Evolutionary conservation across 805 yeast genomes (phyloP), one percentile per base, ranked within the genome.

Genomic region (Teunomyces gatunensis): DNA sequence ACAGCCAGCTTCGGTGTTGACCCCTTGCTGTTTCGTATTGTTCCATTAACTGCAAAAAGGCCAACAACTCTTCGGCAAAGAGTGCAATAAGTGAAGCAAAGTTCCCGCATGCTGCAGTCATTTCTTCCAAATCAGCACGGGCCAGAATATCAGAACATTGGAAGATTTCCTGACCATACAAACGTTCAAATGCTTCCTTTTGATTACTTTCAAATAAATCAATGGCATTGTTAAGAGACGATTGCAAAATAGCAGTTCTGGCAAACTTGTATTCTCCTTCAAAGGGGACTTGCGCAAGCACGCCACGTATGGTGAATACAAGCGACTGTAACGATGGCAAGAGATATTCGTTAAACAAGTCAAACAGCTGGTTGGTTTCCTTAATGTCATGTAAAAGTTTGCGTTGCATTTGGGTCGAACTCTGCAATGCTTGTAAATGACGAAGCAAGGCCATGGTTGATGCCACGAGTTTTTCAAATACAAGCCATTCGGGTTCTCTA

Each of bases 31-130:
- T 54, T 39, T 69, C 70, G 51, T 73, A 79, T 5, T 72, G 69
- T 10, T 70, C 71, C 30, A 82, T 59, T 6, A 71, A 52, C 10
- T 66, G 66, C 33, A 86, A 61, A 50, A 83, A 80, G 2, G 63
- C 66, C 17, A 64, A 58, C 43, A 87, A 63, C 51, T 85, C 90
- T 30, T 70, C 69, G 1, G 89, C 81, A 54, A 81, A 82, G 47
- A 85, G 80, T 2, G 80, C 77, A 33, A 89, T 60, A 20, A 86
- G 72, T 30, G 83, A 78, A 1, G 91, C 75, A 58, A 87, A 87
- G 60, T 87, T 86, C 1, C 91, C 92, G 68, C 94, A 87, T 40
- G 87, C 79, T 0, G 96, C 95, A 1, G 91, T 87, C 3, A 87
- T 85, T 54, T 86, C 90, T 64, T 87, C 95, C 55, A 84, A 86